Evolutionary conservation across 441 rosid genomes (phyloP).

Genomic region (Brassica balearica): DNA sequence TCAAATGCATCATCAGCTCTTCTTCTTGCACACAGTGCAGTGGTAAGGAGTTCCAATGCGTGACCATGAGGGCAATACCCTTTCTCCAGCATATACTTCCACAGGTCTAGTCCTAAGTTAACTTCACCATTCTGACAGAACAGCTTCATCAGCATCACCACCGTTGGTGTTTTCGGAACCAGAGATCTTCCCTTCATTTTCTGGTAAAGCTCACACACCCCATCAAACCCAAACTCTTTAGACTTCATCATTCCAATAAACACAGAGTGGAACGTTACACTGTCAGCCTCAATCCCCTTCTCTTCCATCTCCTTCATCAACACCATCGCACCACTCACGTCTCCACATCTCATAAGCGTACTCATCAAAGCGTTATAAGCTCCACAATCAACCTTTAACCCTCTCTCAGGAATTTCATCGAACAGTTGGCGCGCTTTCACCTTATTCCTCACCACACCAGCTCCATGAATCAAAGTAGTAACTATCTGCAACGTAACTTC

Average conservation of each 20-base stretch:
- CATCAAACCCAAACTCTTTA: slow-evolving; percentile 51
- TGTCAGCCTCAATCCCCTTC: slow-evolving; percentile 57
- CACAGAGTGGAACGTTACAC: slow-evolving; percentile 69
- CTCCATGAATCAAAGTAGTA: slow-evolving; percentile 86
- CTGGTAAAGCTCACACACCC: slow-evolving; percentile 54
- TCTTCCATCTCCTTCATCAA: slow-evolving; percentile 82
- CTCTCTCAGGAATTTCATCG: slow-evolving; percentile 65
- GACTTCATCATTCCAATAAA: slow-evolving; percentile 72
- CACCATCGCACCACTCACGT: slow-evolving; percentile 56
- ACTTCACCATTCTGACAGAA: slow-evolving; percentile 64
- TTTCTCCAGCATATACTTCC: slow-evolving; percentile 71
- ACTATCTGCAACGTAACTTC: slow-evolving; percentile 59
- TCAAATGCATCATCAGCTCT: slow-evolving; percentile 69
- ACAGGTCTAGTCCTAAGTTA: slow-evolving; percentile 66
- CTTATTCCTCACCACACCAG: slow-evolving; percentile 63
- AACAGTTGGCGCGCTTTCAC: slow-evolving; percentile 74
- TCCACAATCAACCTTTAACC: slow-evolving; percentile 61
- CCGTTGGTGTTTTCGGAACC: slow-evolving; percentile 73
- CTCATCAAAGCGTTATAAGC: slow-evolving; percentile 84
- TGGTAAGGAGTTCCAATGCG: slow-evolving; percentile 79
- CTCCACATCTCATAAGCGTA: slow-evolving; percentile 54
- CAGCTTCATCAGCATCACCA: slow-evolving; percentile 82
- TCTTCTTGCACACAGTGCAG: slow-evolving; percentile 72
- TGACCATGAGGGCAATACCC: slow-evolving; percentile 89
- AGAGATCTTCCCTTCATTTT: slow-evolving; percentile 63